Conservation (phyloP, 805 yeast species). For the Monosporozyma siamensis region DNA sequence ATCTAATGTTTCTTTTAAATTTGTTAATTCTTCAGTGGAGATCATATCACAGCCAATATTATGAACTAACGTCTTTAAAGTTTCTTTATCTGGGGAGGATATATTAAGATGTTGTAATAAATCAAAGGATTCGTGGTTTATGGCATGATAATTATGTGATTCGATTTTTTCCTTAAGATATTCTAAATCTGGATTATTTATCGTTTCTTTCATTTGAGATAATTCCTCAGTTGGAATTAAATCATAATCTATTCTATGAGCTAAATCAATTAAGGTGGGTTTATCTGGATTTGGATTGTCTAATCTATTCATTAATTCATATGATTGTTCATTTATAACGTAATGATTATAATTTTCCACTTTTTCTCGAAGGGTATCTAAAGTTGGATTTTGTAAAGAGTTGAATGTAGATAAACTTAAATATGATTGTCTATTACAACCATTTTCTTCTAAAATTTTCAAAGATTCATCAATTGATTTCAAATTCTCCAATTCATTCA, state of each 20-base stretch:
- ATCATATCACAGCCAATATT: not conserved
- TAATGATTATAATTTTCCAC: constrained; percentile 1
- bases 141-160: not conserved
- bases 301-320: not conserved
- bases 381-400: constrained; percentile 1
- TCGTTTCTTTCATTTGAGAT: constrained; percentile 1
- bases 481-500: constrained; percentile 1
- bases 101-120: constrained; percentile 1
- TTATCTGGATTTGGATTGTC: not conserved
- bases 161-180: not conserved
- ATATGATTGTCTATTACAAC: not conserved
- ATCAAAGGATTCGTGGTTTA: constrained; percentile 5
- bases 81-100: not conserved
- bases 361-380: not conserved
- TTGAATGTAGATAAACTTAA: not conserved
- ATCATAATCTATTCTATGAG: not conserved
- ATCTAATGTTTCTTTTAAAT: constrained; percentile 11
- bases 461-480: not conserved
- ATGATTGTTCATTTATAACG: not conserved
- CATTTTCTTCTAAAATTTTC: not conserved
- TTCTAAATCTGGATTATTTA: constrained; percentile 1
- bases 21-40: constrained; percentile 5
- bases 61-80: not conserved
- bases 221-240: not conserved
- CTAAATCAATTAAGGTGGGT: not conserved